These are phyloP conservation scores for Plantago elongata DNA, from an alignment of 257 asterid species.

Conservation along the genomic window DNA sequence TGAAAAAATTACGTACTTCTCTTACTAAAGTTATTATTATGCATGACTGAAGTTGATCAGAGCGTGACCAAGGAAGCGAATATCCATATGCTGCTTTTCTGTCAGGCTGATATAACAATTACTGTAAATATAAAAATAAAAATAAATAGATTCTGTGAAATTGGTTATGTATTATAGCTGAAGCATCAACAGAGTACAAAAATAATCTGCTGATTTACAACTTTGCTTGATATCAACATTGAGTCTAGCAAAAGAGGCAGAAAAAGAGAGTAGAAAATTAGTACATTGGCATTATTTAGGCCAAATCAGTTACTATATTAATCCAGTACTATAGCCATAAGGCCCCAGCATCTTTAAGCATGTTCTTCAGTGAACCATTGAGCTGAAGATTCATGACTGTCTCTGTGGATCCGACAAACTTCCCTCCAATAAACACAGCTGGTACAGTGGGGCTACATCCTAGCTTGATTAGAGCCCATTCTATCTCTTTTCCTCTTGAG, in stretches of 20 bases:
- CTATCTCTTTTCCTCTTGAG: conserved; percentile 52
- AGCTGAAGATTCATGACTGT: conserved; percentile 66
- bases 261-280: background rate
- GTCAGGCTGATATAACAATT: too few relatives aligned
- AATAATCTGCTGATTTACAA: background rate
- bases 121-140: too few relatives aligned
- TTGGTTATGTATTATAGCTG: background rate
- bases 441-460: conserved; percentile 72
- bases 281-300: background rate
- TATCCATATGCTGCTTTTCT: too few relatives aligned
- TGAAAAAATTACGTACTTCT: too few relatives aligned
- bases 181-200: background rate
- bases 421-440: conserved; percentile 68
- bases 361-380: conserved; percentile 57
- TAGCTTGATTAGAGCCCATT: conserved; percentile 44
- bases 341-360: conserved; percentile 85
- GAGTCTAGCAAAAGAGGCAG: background rate
- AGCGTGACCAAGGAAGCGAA: too few relatives aligned
- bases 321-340: conserved; percentile 52
- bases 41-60: too few relatives aligned
- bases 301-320: background rate
- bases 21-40: too few relatives aligned
- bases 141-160: background rate
- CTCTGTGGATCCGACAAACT: conserved; percentile 56
- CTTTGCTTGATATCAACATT: background rate